Percentiles rank a stretch among this genome's conserved stretches.
These are phyloP conservation scores for Penicillium expansum DNA, from an alignment of 2,329 filamentous ascomycete genomes.

Conservation along the genomic window DNA sequence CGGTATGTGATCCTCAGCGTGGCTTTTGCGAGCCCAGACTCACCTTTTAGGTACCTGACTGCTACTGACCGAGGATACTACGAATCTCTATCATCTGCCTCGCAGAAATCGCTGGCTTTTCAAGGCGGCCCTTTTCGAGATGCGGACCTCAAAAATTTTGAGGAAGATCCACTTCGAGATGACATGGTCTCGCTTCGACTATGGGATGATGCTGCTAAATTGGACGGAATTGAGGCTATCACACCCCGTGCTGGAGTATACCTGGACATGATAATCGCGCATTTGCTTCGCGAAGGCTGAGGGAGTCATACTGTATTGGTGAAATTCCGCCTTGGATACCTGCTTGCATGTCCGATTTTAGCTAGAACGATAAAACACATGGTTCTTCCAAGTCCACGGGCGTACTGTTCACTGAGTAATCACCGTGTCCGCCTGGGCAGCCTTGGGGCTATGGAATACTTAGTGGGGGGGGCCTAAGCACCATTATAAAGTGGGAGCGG, in stretches of 20 bases:
- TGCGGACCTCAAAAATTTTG: constrained; percentile 29
- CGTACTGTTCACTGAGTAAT: background rate
- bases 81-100: constrained; percentile 36
- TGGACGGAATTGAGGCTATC: constrained; percentile 24
- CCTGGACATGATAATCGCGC: constrained; percentile 25
- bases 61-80: constrained; percentile 35
- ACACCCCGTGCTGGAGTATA: constrained; percentile 31
- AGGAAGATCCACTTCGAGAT: constrained; percentile 33
- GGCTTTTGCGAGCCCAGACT: background rate
- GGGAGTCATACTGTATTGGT: background rate
- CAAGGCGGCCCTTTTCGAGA: constrained; percentile 40
- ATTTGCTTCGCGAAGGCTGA: constrained; percentile 17
- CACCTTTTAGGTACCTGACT: constrained; percentile 34
- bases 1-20: constrained; percentile 11
- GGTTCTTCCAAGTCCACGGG: background rate
- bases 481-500: background rate
- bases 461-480: background rate
- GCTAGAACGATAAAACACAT: background rate
- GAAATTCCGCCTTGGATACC: background rate
- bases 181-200: constrained; percentile 37
- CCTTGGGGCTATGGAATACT: background rate
- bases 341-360: background rate
- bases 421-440: background rate
- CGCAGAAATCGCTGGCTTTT: constrained; percentile 38
- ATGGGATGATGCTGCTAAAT: constrained; percentile 42